Evolutionary conservation across 495 filamentous ascomycete genomes (phyloP).

Genomic region (Corynascus novoguineensis): DNA sequence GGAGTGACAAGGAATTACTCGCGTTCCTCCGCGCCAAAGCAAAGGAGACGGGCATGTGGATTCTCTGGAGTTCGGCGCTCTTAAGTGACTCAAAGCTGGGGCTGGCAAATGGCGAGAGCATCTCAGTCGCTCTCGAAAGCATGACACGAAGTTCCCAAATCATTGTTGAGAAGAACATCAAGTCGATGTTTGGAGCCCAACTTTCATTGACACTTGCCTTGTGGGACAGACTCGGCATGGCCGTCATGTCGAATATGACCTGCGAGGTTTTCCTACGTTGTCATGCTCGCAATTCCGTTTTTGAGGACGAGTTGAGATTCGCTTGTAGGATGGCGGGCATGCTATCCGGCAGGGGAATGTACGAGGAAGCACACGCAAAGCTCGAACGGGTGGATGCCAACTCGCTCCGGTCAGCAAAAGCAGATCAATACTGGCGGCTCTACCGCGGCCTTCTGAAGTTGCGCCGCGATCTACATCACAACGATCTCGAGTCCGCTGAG

Average conservation of each 20-base stretch:
- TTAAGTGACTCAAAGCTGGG: conserved; percentile 81
- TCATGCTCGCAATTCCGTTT: conserved; percentile 56
- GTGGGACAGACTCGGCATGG: conserved; percentile 69
- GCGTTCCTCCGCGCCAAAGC: conserved; percentile 82
- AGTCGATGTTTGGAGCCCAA: conserved; percentile 65
- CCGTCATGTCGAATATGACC: conserved; percentile 59
- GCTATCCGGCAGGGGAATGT: conserved; percentile 54
- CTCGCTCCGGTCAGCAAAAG: conserved; percentile 66
- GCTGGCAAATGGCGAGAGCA: conserved; percentile 70
- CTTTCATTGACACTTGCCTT: conserved; percentile 64
- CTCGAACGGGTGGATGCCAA: conserved; percentile 64
- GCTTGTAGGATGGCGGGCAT: conserved; percentile 43
- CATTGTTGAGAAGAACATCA: conserved; percentile 68
- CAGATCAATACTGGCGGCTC: conserved; percentile 72
- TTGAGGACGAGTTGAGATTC: conserved; percentile 72
- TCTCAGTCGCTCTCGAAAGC: conserved; percentile 69
- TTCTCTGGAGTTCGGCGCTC: conserved; percentile 74
- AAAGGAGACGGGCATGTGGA: conserved; percentile 83
- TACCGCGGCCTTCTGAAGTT: conserved; percentile 70
- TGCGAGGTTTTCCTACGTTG: conserved; percentile 75
- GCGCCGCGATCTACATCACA: conserved; percentile 61
- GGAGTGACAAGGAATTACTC: conserved; percentile 74
- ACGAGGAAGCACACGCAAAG: conserved; percentile 60
- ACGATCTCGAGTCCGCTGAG: conserved; percentile 63
- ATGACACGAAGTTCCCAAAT: conserved; percentile 77